These are phyloP conservation scores for Jatropha curcas DNA, from an alignment of 345 rosid genomes.

Conservation along the genomic window DNA sequence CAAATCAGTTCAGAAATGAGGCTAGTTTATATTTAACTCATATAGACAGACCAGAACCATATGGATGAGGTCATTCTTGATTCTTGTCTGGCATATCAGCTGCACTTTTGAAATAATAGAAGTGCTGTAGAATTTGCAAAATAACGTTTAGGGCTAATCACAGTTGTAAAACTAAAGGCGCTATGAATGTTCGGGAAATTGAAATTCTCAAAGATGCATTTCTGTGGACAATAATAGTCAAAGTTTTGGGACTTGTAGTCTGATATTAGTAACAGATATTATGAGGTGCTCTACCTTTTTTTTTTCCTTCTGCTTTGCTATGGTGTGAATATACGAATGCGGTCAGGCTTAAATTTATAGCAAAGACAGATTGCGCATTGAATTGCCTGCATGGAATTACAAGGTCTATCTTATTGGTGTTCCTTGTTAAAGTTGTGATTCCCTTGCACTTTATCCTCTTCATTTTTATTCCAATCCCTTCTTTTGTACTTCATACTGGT, in stretches of 20 bases:
- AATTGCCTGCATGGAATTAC: neutral
- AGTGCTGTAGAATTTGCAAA: neutral
- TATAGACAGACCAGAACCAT: no score
- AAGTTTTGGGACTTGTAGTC: neutral
- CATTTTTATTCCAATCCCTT: neutral
- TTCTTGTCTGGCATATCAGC: neutral
- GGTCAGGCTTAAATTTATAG: neutral
- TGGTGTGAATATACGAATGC: neutral
- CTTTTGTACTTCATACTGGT: neutral
- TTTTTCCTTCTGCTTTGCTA: neutral
- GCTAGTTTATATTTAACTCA: no score
- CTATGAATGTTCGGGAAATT: neutral
- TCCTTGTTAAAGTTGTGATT: neutral
- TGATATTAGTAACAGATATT: neutral
- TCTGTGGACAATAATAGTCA: neutral
- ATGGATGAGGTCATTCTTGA: no score
- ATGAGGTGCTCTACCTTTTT: neutral
- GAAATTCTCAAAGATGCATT: neutral
- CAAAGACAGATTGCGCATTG: neutral
- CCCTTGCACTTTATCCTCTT: neutral
- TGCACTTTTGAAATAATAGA: neutral
- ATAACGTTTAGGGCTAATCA: no score
- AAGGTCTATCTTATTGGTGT: no score
- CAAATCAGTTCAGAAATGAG: no score
- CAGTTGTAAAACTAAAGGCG: neutral